Conservation (phyloP, 148 eudicot species). For the Rheum nobile region DNA sequence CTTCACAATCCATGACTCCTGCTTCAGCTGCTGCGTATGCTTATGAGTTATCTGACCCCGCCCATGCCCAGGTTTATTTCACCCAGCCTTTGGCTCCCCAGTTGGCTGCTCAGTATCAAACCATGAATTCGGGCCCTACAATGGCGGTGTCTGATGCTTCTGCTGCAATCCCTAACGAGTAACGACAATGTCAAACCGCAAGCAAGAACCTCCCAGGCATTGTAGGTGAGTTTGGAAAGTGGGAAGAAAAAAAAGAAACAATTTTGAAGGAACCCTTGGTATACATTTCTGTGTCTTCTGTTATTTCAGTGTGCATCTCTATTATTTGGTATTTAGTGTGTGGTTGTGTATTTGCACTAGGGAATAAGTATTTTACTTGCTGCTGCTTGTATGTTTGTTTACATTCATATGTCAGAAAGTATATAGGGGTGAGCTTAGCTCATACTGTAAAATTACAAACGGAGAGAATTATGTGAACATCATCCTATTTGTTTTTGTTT, state of each 20-base stretch:
- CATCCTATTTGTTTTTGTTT: too few relatives aligned
- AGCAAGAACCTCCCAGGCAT: not conserved
- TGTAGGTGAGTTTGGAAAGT: constrained; percentile 4
- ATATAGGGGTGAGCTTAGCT: constrained; percentile 7
- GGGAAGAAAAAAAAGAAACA: not conserved
- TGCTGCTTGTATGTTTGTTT: not conserved
- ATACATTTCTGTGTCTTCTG: constrained; percentile 3
- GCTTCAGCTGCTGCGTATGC: constrained; percentile 38
- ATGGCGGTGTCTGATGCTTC: constrained; percentile 36
- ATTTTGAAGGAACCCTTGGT: not conserved
- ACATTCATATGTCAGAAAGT: constrained; percentile 2
- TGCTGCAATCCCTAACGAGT: constrained; percentile 44
- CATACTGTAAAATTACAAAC: constrained; percentile 7
- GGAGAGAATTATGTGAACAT: not conserved
- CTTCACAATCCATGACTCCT: constrained; percentile 52
- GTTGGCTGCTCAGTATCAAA: constrained; percentile 61
- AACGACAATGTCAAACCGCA: constrained; percentile 35
- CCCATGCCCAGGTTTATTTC: constrained; percentile 50
- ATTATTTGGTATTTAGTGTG: constrained; percentile 3
- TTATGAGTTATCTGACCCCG: constrained; percentile 59
- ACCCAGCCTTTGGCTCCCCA: constrained; percentile 51
- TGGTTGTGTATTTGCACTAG: constrained; percentile 3
- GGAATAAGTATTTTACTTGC: constrained; percentile 2
- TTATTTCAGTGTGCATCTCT: constrained; percentile 4
- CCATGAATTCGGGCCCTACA: constrained; percentile 28